Conservation (phyloP, 2,329 filamentous ascomycete genomes). For the Didymella exigua region DNA sequence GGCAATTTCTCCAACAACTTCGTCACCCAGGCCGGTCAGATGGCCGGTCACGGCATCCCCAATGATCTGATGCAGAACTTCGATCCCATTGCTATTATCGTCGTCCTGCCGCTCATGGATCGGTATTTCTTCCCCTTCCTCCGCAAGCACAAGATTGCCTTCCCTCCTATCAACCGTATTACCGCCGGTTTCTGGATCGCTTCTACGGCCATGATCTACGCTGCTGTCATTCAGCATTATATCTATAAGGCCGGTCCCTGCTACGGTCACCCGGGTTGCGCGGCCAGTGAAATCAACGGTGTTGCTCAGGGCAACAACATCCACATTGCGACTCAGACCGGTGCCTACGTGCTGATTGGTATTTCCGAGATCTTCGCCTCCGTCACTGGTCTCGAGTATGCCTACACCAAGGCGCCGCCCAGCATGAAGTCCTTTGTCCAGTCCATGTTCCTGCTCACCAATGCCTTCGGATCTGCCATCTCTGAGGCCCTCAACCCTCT, state of each 20-base stretch:
- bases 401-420: slow-evolving; percentile 56
- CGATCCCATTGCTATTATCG: slow-evolving; percentile 53
- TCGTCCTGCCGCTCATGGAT: slow-evolving; percentile 55
- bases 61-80: slow-evolving; percentile 58
- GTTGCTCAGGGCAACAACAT: slow-evolving; percentile 48
- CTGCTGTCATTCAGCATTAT: slow-evolving; percentile 63
- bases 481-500: slow-evolving; percentile 67
- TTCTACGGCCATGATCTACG: slow-evolving; percentile 59
- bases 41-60: slow-evolving; percentile 53
- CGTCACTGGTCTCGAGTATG: slow-evolving; percentile 56
- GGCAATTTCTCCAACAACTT: slow-evolving; percentile 53
- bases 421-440: slow-evolving; percentile 57
- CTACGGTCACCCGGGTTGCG: slow-evolving; percentile 51
- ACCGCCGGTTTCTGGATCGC: slow-evolving; percentile 60
- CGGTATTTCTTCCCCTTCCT: slow-evolving; percentile 51
- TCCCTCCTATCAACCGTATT: slow-evolving; percentile 61
- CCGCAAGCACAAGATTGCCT: slow-evolving; percentile 50
- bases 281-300: slow-evolving; percentile 38
- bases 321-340: slow-evolving; percentile 54
- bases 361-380: slow-evolving; percentile 56
- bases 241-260: slow-evolving; percentile 62
- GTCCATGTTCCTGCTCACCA: slow-evolving; percentile 65
- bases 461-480: slow-evolving; percentile 65
- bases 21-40: slow-evolving; percentile 52
- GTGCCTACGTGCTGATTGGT: slow-evolving; percentile 55